A percentile compares a stretch with the other conserved stretches of the same genome.
Evolutionary conservation across 192 early-diverging fungal species (phyloP).

Genomic region (Dispira simplex): DNA sequence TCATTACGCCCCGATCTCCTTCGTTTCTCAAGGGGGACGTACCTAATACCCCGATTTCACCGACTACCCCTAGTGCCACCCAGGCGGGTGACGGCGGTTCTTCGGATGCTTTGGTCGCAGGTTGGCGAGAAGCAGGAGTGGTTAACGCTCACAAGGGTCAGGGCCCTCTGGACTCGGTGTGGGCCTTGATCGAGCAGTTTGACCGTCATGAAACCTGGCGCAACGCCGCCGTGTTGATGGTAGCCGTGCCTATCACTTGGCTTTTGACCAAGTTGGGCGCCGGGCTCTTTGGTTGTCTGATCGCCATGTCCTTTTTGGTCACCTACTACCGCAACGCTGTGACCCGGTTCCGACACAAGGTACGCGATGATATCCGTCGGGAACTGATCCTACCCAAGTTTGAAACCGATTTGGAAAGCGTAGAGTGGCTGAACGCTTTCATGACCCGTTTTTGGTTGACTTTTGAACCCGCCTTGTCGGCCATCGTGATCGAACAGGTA

Average conservation of each 20-base stretch:
- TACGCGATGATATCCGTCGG: conserved; percentile 50
- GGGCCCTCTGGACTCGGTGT: conserved; percentile 12
- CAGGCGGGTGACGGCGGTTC: not conserved
- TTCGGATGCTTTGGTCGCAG: not conserved
- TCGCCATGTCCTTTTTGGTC: conserved; percentile 22
- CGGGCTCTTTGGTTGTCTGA: conserved; percentile 25
- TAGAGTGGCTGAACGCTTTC: conserved; percentile 88
- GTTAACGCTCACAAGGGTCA: not conserved
- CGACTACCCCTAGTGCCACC: no score
- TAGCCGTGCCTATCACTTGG: conserved; percentile 28
- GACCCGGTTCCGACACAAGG: conserved; percentile 44
- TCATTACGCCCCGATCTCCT: not conserved
- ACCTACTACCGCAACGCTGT: conserved; percentile 64
- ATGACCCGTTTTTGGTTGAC: conserved; percentile 75
- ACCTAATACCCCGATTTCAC: not conserved
- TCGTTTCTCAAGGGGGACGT: not conserved
- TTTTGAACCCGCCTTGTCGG: conserved; percentile 74
- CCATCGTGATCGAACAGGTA: conserved; percentile 48
- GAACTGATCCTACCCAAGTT: conserved; percentile 35
- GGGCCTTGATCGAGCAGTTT: conserved; percentile 26
- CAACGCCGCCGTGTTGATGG: conserved; percentile 32
- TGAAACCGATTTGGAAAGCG: conserved; percentile 38
- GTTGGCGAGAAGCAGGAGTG: conserved; percentile 3
- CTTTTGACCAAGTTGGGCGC: conserved; percentile 25
- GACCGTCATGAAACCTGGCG: conserved; percentile 30